These are phyloP conservation scores for Yamadazyma kanchanaburiensis DNA, from an alignment of 1,139 yeast genomes.

Conservation along the genomic window DNA sequence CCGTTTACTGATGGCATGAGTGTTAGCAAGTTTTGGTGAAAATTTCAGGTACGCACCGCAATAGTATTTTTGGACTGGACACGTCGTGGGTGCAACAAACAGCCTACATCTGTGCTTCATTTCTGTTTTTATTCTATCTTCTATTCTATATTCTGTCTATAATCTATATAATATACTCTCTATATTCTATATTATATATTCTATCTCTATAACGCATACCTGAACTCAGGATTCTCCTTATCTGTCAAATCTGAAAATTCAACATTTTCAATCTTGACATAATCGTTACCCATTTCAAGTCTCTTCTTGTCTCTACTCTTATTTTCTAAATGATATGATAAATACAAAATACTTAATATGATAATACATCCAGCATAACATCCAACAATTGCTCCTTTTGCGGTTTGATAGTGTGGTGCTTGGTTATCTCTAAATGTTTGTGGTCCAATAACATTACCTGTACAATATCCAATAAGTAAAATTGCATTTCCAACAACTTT, in stretches of 20 bases:
- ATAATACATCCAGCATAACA: constrained; percentile 10
- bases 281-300: constrained; percentile 1
- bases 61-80: too few species aligned
- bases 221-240: constrained; percentile 41
- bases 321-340: too few species aligned
- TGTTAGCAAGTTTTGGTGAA: constrained; percentile 1
- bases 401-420: constrained; percentile 51
- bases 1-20: neutral
- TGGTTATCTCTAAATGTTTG: constrained; percentile 41
- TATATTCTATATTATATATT: too few species aligned
- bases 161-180: too few species aligned
- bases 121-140: too few species aligned
- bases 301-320: neutral
- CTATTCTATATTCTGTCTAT: too few species aligned
- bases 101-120: too few species aligned
- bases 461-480: too few species aligned
- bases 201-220: constrained; percentile 8
- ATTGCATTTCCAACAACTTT: constrained; percentile 19
- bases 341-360: constrained; percentile 3
- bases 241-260: constrained; percentile 65
- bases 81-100: too few species aligned
- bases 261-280: constrained; percentile 37
- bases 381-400: constrained; percentile 26
- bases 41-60: constrained; percentile 4
- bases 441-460: too few species aligned